Evolutionary conservation across 192 early-diverging fungal genomes (phyloP).

Genomic region (Coemansia sp.): DNA sequence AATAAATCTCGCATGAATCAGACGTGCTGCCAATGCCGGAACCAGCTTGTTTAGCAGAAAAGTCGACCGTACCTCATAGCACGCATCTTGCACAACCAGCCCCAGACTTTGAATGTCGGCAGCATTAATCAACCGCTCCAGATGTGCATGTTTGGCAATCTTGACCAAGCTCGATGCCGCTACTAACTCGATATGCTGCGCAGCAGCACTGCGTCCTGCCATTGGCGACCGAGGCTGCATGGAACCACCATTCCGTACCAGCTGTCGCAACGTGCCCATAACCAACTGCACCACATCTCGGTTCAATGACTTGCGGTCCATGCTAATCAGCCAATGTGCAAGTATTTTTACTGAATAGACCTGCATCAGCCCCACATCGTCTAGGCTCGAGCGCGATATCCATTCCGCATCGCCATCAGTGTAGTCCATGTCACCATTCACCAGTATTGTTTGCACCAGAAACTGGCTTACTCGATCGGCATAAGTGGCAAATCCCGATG

Average conservation of each 20-base stretch:
- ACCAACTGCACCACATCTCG: constrained; percentile 66
- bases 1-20: constrained; percentile 68
- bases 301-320: constrained; percentile 28
- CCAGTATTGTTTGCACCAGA: constrained; percentile 55
- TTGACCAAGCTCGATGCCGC: constrained; percentile 66
- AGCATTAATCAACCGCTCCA: constrained; percentile 56
- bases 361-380: constrained; percentile 29
- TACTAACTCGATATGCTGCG: constrained; percentile 65
- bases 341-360: constrained; percentile 58
- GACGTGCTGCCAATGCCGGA: constrained; percentile 59
- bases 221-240: constrained; percentile 12
- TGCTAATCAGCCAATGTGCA: constrained; percentile 61
- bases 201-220: constrained; percentile 49
- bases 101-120: constrained; percentile 60
- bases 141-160: constrained; percentile 54
- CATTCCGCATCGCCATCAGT: constrained; percentile 56
- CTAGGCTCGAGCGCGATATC: constrained; percentile 61
- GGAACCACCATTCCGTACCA: constrained; percentile 63
- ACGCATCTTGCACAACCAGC: constrained; percentile 69
- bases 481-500: constrained; percentile 56
- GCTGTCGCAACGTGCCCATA: constrained; percentile 62
- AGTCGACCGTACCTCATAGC: constrained; percentile 73
- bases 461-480: constrained; percentile 55
- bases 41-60: constrained; percentile 69
- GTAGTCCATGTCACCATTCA: neutral